Evolutionary conservation across 169 alveolate species (phyloP).

Genomic region (Babesia caballi): DNA sequence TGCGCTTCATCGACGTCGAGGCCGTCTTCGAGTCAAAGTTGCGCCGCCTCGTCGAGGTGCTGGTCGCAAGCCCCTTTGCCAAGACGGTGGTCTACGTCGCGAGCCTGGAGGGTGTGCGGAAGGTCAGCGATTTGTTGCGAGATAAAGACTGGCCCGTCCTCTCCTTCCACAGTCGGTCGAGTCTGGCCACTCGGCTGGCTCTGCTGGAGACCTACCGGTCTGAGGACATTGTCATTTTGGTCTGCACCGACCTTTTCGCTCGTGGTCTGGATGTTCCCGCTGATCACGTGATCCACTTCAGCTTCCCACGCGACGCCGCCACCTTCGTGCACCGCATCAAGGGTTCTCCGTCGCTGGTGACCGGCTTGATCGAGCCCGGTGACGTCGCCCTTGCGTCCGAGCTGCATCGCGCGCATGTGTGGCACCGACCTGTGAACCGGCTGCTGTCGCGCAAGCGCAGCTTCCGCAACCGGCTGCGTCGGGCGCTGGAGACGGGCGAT

Average conservation of each 20-base stretch:
- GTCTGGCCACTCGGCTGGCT: slow-evolving; percentile 70
- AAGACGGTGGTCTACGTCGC: slow-evolving; percentile 32
- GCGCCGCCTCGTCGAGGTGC: slow-evolving; percentile 13
- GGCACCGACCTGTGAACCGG: slow-evolving; percentile 23
- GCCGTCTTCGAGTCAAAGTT: slow-evolving; percentile 1
- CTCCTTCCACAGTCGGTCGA: slow-evolving; percentile 67
- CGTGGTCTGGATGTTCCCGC: slow-evolving; percentile 68
- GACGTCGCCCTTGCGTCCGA: slow-evolving; percentile 6
- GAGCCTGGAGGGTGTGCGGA: slow-evolving; percentile 9
- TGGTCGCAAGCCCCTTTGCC: slow-evolving; percentile 38
- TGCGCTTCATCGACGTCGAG: slow-evolving; percentile 1
- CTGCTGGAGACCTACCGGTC: slow-evolving; percentile 58
- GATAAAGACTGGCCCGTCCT: slow-evolving; percentile 73
- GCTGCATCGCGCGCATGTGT: not conserved
- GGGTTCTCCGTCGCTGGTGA: slow-evolving; percentile 6
- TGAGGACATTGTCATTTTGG: slow-evolving; percentile 55
- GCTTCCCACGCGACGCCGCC: slow-evolving; percentile 69
- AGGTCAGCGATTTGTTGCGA: slow-evolving; percentile 1
- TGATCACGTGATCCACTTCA: slow-evolving; percentile 70
- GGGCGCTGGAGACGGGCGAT: not conserved
- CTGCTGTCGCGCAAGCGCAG: slow-evolving; percentile 49
- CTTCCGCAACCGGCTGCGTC: slow-evolving; percentile 1
- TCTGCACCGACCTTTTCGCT: slow-evolving; percentile 69
- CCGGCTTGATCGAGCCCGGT: slow-evolving; percentile 11
- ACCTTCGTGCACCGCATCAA: slow-evolving; percentile 69